Evolutionary conservation across 1,284 basidiomycete genomes (phyloP).

Genomic region (Somion occarium): DNA sequence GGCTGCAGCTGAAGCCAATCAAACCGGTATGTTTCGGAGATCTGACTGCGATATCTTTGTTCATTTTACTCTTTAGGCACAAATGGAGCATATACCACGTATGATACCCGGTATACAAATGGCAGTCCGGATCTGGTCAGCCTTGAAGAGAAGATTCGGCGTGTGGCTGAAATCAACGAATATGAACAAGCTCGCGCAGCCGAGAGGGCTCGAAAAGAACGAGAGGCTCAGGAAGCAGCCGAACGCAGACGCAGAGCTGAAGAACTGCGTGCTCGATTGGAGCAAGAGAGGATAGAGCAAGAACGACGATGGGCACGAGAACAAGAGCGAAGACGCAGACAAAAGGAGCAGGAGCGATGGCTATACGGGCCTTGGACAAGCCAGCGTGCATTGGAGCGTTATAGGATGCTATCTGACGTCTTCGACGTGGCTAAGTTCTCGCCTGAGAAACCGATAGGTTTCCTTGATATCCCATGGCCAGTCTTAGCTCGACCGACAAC

Average conservation of each 20-base stretch:
- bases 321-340: background rate
- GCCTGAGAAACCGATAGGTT: conserved; percentile 42
- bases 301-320: background rate
- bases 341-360: conserved; percentile 41
- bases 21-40: background rate
- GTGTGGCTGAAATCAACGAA: conserved; percentile 14
- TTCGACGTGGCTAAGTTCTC: conserved; percentile 62
- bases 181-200: conserved; percentile 35
- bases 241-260: background rate
- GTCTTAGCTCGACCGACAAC: conserved; percentile 46
- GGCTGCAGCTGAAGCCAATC: background rate
- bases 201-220: conserved; percentile 3
- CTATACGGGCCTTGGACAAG: conserved; percentile 52
- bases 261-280: background rate
- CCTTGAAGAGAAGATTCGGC: conserved; percentile 16
- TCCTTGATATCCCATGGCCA: conserved; percentile 69
- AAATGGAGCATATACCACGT: too few species aligned
- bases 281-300: background rate
- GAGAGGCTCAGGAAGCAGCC: conserved; percentile 27
- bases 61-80: too few species aligned
- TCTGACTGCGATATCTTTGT: too few species aligned
- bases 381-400: conserved; percentile 60
- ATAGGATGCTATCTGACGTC: conserved; percentile 47
- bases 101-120: too few species aligned
- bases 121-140: conserved; percentile 15